Evolutionary conservation across 2,329 filamentous ascomycete genomes (phyloP), one percentile per base, ranked within the genome.

Genomic region (Curvularia spicifera): DNA sequence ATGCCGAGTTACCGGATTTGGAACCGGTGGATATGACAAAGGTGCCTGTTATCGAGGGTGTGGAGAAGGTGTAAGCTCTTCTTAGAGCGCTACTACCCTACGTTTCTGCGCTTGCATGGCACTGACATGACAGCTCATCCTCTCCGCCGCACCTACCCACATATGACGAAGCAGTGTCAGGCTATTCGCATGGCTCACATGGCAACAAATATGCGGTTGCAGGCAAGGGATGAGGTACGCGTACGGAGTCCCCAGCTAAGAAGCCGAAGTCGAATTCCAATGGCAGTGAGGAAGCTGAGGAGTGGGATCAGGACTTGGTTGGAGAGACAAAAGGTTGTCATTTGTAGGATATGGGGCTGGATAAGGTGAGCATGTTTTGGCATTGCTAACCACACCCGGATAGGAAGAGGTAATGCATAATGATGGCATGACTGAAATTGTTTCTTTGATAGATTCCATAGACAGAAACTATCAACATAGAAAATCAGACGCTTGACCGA

Each of bases 31-130:
- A 58, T 12, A 22, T 46, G n/a, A 56, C 57, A 9, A 55, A 60
- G n/a, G 28, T 72, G 5, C 59, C 65, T 22, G 60, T 73, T 5
- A 68, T 73, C 20, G 65, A 72, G n/a, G 71, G 71, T 5, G 51
- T 73, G 29, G 69, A 70, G 53, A 67, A 70, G 64, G 50, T 60
- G 65, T 71, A 66, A 70, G 66, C 51, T 44, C 56, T 43, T 44
- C 29, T 53, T 39, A 15, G 40, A 57, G 45, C 46, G 28, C 31
- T 15, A 18, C 42, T 31, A 13, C 26, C 22, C 35, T 26, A 35
- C 20, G 42, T 9, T 15, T 26, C 28, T 53, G 37, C 31, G 43
- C 48, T 51, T 10, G 37, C 12, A 33, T 47, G 45, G 29, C 48
- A 42, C n/a, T 51, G 15, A 31, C 46, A 43, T 42, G 43, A 24